Evolutionary conservation across 1,284 basidiomycete genomes (phyloP), one percentile per base, ranked within the genome.

Genomic region (Cutaneotrichosporon cyanovorans): DNA sequence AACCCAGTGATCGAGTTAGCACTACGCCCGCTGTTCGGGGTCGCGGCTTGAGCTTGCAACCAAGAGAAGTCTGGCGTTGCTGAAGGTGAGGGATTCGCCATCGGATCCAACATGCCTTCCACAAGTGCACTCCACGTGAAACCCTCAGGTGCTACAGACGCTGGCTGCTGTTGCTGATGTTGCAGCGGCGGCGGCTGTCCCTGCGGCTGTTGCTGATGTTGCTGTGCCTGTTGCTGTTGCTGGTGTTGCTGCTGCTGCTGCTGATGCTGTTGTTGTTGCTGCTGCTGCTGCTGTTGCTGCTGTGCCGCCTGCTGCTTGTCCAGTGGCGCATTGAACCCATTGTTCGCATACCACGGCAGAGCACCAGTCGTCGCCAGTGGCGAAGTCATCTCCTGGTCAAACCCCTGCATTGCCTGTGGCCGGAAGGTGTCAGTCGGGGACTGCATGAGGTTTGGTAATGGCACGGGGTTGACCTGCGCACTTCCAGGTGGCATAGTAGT

Each of bases 111-210:
- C 40, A 54, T 50, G 15, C 52, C 52, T 20, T 54, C 52, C 31
- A 54, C 52, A 20, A 54, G 48, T 5, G 48, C 48, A 16, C 45
- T 48, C 52, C 52, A 54, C 23, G 52, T 47, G 11, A 54, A 50
- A 8, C 34, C 37, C 10, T 48, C 45, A 14, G 42, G 42, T 2
- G 35, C 32, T 7, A 14, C 32, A 12, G 25, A 28, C 7, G 8
- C 25, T 36, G 14, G 33, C 21, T 10, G 30, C 28, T n/a, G 39
- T 22, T 28, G 30, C 28, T 19, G 39, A 14, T 5, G 21, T 19
- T 12, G 39, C 19, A 9, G 41, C 12, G 9, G 33, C 12, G 7
- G 25, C 32, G 9, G 32, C 32, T 34, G 32, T 7, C 7, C 9
- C 16, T 34, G 32, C 32, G 9, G 32, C 15, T 14, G 32, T 15